These are phyloP conservation scores for Hypoxylon fuscum DNA, from an alignment of 495 filamentous ascomycete genomes.

Conservation along the genomic window DNA sequence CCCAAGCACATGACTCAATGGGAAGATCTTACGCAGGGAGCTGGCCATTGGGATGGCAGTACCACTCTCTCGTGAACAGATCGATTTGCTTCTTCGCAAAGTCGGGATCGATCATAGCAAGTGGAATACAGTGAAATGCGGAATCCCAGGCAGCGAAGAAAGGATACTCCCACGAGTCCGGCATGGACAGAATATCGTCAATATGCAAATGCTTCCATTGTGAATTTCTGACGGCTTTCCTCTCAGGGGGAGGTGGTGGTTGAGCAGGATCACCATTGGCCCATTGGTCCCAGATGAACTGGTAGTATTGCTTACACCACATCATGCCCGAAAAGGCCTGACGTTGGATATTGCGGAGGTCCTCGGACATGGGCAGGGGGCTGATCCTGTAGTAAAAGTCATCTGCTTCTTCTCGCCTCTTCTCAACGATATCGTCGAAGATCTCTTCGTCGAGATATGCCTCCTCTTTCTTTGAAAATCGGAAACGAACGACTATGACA, in stretches of 20 bases:
- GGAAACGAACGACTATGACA: slow-evolving; percentile 82
- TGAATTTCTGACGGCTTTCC: slow-evolving; percentile 84
- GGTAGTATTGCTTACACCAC: slow-evolving; percentile 97
- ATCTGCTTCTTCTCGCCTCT: slow-evolving; percentile 85
- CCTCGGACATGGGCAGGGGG: slow-evolving; percentile 92
- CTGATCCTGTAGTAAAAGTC: slow-evolving; percentile 95
- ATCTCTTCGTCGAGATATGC: slow-evolving; percentile 88
- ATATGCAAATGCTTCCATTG: slow-evolving; percentile 94
- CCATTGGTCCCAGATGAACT: slow-evolving; percentile 98
- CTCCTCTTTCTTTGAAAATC: slow-evolving; percentile 75
- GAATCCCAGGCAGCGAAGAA: slow-evolving; percentile 99
- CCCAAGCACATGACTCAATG: neutral
- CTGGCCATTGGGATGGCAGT: slow-evolving; percentile 98
- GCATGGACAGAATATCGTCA: slow-evolving; percentile 96
- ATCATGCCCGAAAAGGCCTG: slow-evolving; percentile 96
- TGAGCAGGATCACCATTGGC: slow-evolving; percentile 77
- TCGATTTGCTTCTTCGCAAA: slow-evolving; percentile 98
- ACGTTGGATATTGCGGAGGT: slow-evolving; percentile 92
- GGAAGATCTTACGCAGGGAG: slow-evolving; percentile 62
- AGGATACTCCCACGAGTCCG: slow-evolving; percentile 97
- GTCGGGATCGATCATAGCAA: slow-evolving; percentile 97
- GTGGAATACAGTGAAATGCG: slow-evolving; percentile 93
- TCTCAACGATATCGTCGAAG: slow-evolving; percentile 91
- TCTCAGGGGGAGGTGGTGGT: slow-evolving; percentile 81
- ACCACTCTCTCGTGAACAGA: slow-evolving; percentile 95